Evolutionary conservation across 140 eudicot species (phyloP).

Genomic region (Cichorium intybus): DNA sequence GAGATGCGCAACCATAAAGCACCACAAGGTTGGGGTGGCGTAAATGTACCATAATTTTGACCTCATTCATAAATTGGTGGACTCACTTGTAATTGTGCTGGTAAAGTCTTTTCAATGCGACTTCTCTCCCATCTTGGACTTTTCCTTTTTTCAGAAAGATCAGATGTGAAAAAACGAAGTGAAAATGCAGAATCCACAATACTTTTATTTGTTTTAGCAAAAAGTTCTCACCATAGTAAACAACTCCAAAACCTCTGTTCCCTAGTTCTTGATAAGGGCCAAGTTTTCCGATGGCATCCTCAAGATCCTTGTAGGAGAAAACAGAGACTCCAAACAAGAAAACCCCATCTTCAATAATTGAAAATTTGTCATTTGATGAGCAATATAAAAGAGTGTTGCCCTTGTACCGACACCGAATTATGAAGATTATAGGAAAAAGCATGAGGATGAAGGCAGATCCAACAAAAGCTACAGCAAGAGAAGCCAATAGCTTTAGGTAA

Average conservation of each 20-base stretch:
- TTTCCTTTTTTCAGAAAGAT: conserved; percentile 41
- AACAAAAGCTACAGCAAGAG: conserved; percentile 17
- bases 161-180: not conserved
- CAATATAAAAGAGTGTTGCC: not conserved
- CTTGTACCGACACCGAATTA: conserved; percentile 27
- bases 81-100: conserved; percentile 54
- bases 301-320: conserved; percentile 58
- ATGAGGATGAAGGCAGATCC: conserved; percentile 24
- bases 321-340: conserved; percentile 44
- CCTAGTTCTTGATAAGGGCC: conserved; percentile 55
- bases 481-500: conserved; percentile 11
- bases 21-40: conserved; percentile 63
- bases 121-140: conserved; percentile 68
- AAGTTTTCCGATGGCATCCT: conserved; percentile 54
- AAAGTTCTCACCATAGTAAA: conserved; percentile 50
- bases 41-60: conserved; percentile 45
- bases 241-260: conserved; percentile 74
- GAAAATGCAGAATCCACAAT: not conserved
- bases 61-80: conserved; percentile 64
- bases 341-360: conserved; percentile 39
- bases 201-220: not conserved
- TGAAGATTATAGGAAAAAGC: not conserved
- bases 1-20: conserved; percentile 64
- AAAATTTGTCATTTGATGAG: conserved; percentile 31
- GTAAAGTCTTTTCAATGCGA: conserved; percentile 66